Evolutionary conservation across 2,329 filamentous ascomycete genomes (phyloP).

Genomic region (Pezicula rhizophila): DNA sequence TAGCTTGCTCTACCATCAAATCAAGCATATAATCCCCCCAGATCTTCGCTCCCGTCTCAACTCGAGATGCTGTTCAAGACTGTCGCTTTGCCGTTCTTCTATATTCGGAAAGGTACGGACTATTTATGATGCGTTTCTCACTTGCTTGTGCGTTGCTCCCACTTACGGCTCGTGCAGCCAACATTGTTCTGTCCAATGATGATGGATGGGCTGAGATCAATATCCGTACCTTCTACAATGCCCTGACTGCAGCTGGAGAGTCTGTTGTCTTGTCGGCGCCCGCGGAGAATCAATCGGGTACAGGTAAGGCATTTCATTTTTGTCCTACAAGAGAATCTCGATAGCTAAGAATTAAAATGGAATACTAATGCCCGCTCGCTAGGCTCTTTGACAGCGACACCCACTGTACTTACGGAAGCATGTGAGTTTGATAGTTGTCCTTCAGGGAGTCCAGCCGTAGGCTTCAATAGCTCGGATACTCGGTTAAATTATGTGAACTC

Average conservation of each 20-base stretch:
- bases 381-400: conserved; percentile 48
- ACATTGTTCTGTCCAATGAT: conserved; percentile 62
- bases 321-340: background rate
- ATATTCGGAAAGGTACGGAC: background rate
- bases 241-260: conserved; percentile 49
- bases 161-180: conserved; percentile 29
- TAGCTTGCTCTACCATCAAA: no score
- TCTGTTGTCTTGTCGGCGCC: conserved; percentile 59
- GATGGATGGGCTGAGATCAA: conserved; percentile 71
- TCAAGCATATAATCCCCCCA: no score
- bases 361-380: conserved; percentile 4
- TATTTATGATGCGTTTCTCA: background rate
- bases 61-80: no score
- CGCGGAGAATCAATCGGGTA: conserved; percentile 60
- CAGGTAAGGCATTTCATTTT: conserved; percentile 33
- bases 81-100: no score
- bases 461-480: conserved; percentile 48
- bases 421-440: conserved; percentile 61
- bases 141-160: conserved; percentile 12
- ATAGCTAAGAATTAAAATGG: background rate
- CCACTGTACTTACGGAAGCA: conserved; percentile 38
- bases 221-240: conserved; percentile 52
- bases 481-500: conserved; percentile 69
- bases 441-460: conserved; percentile 46
- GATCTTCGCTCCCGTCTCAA: no score